Evolutionary conservation across 108 stramenopile species (phyloP).

Genomic region (Cyclostephanos tholiformis): DNA sequence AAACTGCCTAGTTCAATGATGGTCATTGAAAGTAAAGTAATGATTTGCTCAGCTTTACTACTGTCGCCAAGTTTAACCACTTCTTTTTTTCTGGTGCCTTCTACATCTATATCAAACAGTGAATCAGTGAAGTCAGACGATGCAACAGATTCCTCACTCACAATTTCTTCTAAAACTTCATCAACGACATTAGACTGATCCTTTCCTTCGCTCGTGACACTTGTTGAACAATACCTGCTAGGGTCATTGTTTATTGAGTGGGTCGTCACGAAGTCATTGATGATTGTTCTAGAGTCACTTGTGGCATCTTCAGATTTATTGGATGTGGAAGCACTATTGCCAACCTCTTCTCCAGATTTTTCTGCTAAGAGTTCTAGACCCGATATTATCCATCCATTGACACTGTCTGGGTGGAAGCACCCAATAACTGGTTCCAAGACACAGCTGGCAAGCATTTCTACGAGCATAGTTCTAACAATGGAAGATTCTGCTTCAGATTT

Average conservation of each 20-base stretch:
- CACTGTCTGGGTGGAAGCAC: conserved; percentile 67
- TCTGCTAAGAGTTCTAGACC: conserved; percentile 33
- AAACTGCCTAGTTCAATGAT: conserved; percentile 63
- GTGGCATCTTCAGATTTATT: conserved; percentile 8
- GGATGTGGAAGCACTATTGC: conserved; percentile 1
- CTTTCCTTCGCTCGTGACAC: conserved; percentile 16
- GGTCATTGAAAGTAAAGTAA: conserved; percentile 58
- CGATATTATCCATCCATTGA: conserved; percentile 67
- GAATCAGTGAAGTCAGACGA: conserved; percentile 31
- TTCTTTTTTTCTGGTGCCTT: conserved; percentile 10
- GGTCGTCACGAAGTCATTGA: not conserved
- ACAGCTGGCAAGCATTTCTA: conserved; percentile 70
- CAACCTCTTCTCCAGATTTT: conserved; percentile 9
- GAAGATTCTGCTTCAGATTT: conserved; percentile 68
- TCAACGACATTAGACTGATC: conserved; percentile 11
- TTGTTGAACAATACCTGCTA: conserved; percentile 9
- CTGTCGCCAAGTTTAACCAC: conserved; percentile 19
- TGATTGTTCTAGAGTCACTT: not conserved
- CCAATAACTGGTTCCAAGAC: conserved; percentile 74
- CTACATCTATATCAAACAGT: conserved; percentile 26
- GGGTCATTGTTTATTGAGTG: conserved; percentile 5
- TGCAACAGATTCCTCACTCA: conserved; percentile 39
- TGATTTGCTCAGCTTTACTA: conserved; percentile 46
- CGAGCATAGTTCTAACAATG: conserved; percentile 59
- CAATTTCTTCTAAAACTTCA: conserved; percentile 32